Percentiles rank a stretch among this genome's conserved stretches.
Conservation (phyloP, 176 grass and related monocot species). For the Guadua angustifolia region DNA sequence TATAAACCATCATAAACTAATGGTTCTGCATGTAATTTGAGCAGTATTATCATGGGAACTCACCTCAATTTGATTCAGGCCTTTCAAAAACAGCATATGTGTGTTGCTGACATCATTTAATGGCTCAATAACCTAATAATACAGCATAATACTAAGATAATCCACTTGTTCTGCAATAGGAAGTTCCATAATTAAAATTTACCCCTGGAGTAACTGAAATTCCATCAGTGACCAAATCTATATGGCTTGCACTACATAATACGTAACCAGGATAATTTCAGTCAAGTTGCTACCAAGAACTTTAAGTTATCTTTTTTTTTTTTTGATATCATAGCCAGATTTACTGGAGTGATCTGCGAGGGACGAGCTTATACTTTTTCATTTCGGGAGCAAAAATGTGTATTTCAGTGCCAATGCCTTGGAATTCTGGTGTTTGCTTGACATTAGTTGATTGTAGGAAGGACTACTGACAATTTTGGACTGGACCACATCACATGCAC, state of each 20-base stretch:
- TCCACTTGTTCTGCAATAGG: conserved; percentile 7
- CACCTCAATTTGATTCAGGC: neutral
- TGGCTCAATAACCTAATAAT: neutral
- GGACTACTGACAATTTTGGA: conserved; percentile 1
- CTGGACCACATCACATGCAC: neutral
- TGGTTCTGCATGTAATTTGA: conserved; percentile 18
- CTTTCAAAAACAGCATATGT: neutral
- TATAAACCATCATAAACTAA: neutral
- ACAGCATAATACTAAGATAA: neutral
- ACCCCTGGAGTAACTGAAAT: neutral
- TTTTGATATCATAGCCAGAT: neutral
- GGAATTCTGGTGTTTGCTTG: conserved; percentile 15
- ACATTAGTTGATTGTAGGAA: conserved; percentile 29
- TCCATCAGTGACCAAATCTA: neutral
- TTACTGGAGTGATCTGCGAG: neutral
- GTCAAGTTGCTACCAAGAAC: neutral
- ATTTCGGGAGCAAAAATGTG: neutral
- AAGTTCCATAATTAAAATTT: neutral
- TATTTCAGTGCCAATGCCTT: neutral
- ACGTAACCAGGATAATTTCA: neutral
- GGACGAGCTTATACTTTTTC: neutral
- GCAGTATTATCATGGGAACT: neutral
- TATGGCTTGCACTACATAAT: conserved; percentile 5
- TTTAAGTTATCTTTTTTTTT: neutral
- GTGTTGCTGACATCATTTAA: neutral